Base-by-base conservation (phyloP, 2,329 filamentous ascomycete species). In the Exophiala spinifera region DNA sequence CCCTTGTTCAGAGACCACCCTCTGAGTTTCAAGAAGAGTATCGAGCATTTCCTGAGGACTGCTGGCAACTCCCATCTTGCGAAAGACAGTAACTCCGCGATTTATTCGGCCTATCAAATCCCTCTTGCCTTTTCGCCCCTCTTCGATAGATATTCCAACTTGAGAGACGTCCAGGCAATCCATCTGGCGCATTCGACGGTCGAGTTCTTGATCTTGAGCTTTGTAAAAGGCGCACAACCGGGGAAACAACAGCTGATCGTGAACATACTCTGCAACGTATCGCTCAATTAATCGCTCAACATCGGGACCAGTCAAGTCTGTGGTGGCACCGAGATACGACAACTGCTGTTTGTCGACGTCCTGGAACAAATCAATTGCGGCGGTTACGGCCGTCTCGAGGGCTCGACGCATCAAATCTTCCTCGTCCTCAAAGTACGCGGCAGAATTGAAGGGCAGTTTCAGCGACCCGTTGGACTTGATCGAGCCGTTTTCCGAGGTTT, bases 241-340 rank as follows among this genome's bases (percentile, higher is more conserved):
- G 0, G 91, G 89, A 66, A 96, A 99, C 8, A 99, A 76, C 23
- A 95, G 80, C 0, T 79, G 74, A 65, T 92, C 87, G 64, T 99
- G 92, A 5, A 97, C 84, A 69, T 96, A 92, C 68, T 97, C 94
- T 0, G 89, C 84, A 39, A 99, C 85, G 71, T 99, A 96, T 45
- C 91, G 86, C 71, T 99, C 94, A 61, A 99, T 96, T 65, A 99
- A 79, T 57, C 89, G 85, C 73, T 99, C 95, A 1, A 99, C 91
- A 7, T 95, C 75, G 1, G 91, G 89, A 0, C 94, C 92, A 0
- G 94, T 97, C 48, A 99, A 75, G 67, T 96, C 91, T 1, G 95
- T 99, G 1, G 91, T 96, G 3, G 91, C 89, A 15, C 91, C 94
- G 3, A 99, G 79, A 33, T 95, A 79, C 2, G 92, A 96, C 23